Conservation (phyloP, 108 stramenopile species). For the Mediolabrus comicus region DNA sequence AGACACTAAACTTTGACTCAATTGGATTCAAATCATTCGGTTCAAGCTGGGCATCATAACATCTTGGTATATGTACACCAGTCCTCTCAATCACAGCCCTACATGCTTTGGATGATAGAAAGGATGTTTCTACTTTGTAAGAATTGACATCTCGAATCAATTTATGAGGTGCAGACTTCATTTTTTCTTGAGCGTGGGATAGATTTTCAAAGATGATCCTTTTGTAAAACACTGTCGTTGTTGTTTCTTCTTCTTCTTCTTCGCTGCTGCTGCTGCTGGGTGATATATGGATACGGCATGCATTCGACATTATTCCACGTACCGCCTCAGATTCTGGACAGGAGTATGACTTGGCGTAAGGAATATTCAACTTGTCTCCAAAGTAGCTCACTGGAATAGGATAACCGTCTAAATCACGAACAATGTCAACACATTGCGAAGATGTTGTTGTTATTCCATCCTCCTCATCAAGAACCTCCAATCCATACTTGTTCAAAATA, state of each 20-base stretch:
- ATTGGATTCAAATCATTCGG: slow-evolving; percentile 48
- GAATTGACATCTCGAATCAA: slow-evolving; percentile 53
- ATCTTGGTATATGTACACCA: slow-evolving; percentile 47
- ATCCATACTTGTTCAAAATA: slow-evolving; percentile 41
- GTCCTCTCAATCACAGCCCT: slow-evolving; percentile 36
- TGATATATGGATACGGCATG: slow-evolving; percentile 39
- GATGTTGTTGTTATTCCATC: background rate
- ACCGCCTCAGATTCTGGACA: slow-evolving; percentile 59
- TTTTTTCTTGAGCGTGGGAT: slow-evolving; percentile 54
- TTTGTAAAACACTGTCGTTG: slow-evolving; percentile 65
- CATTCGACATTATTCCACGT: slow-evolving; percentile 65
- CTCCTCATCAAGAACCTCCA: slow-evolving; percentile 21
- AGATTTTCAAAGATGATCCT: slow-evolving; percentile 59
- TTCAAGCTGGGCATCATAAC: slow-evolving; percentile 37
- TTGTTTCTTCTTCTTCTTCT: background rate
- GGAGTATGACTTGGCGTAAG: slow-evolving; percentile 28
- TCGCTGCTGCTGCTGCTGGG: background rate
- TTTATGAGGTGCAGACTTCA: slow-evolving; percentile 57
- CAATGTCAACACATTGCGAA: slow-evolving; percentile 65
- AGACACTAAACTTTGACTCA: slow-evolving; percentile 49
- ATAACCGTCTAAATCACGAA: slow-evolving; percentile 58
- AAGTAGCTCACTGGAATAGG: slow-evolving; percentile 36
- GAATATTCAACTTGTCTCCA: slow-evolving; percentile 24
- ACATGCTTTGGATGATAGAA: slow-evolving; percentile 52
- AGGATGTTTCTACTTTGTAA: slow-evolving; percentile 60